Evolutionary conservation across 1,284 basidiomycete genomes (phyloP).

Genomic region (Volvariella surrecta): DNA sequence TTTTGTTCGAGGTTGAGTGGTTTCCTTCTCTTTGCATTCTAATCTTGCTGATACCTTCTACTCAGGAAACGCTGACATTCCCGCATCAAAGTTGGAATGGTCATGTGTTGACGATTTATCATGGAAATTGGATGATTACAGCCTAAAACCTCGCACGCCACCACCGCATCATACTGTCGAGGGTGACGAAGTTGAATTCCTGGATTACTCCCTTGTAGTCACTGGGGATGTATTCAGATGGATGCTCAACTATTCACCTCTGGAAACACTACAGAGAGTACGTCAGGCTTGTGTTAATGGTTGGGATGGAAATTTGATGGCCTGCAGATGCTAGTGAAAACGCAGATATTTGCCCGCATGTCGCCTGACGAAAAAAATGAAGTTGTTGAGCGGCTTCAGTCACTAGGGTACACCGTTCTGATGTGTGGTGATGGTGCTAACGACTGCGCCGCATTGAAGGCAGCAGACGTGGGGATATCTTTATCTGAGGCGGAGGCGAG

Average conservation of each 20-base stretch:
- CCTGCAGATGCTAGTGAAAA: constrained; percentile 92
- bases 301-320: constrained; percentile 3
- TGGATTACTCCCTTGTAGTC: constrained; percentile 89
- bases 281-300: constrained; percentile 24
- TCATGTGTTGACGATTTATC: constrained; percentile 83
- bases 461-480: constrained; percentile 96
- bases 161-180: constrained; percentile 62
- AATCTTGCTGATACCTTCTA: background rate
- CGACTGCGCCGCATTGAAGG: constrained; percentile 97
- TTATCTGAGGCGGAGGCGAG: constrained; percentile 97
- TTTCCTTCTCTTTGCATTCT: background rate
- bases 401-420: constrained; percentile 90
- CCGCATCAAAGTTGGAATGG: constrained; percentile 81
- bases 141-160: constrained; percentile 70
- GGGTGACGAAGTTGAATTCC: constrained; percentile 59
- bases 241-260: constrained; percentile 94
- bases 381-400: constrained; percentile 90
- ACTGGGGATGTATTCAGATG: constrained; percentile 98
- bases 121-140: constrained; percentile 85
- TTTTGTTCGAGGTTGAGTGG: constrained; percentile 62
- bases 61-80: constrained; percentile 51
- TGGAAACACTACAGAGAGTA: constrained; percentile 90
- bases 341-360: constrained; percentile 97
- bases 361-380: constrained; percentile 99
- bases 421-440: constrained; percentile 99